Conservation (phyloP, 305 asterid species). For the Fraxinus ornus region DNA sequence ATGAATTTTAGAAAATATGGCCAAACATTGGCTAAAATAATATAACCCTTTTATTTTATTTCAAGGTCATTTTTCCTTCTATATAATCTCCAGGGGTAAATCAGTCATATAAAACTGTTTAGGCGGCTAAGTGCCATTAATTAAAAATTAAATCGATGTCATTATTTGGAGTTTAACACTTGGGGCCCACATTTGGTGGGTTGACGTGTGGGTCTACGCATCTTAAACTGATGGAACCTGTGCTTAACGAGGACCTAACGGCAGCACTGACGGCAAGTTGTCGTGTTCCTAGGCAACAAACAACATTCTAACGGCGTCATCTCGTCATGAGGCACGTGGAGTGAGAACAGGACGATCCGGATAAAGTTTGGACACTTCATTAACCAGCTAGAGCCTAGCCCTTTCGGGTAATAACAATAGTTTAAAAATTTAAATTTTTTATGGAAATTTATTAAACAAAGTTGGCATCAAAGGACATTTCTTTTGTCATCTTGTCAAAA, state of each 20-base stretch:
- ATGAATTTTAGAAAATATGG: neutral
- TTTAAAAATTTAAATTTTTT: neutral
- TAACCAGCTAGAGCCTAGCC: neutral
- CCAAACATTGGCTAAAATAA: neutral
- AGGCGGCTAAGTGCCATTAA: neutral
- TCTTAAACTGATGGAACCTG: neutral
- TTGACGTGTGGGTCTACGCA: conserved; percentile 27
- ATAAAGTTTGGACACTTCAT: neutral
- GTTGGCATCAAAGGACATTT: neutral
- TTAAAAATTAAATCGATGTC: neutral
- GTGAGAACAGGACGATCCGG: neutral
- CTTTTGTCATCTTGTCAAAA: neutral
- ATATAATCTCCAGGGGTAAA: conserved; percentile 5
- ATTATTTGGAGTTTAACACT: conserved; percentile 35
- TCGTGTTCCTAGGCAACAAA: conserved; percentile 27
- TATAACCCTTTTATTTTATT: neutral
- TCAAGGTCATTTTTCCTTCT: neutral
- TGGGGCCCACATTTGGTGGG: conserved; percentile 17
- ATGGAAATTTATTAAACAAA: neutral
- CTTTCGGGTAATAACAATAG: neutral
- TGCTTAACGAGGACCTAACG: conserved; percentile 7
- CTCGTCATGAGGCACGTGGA: conserved; percentile 9
- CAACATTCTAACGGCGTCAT: conserved; percentile 15
- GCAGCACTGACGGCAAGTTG: conserved; percentile 26
- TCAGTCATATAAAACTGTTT: neutral